Base-by-base conservation (phyloP, 2,329 filamentous ascomycete genomes). In the Rhynchosporium secalis region DNA sequence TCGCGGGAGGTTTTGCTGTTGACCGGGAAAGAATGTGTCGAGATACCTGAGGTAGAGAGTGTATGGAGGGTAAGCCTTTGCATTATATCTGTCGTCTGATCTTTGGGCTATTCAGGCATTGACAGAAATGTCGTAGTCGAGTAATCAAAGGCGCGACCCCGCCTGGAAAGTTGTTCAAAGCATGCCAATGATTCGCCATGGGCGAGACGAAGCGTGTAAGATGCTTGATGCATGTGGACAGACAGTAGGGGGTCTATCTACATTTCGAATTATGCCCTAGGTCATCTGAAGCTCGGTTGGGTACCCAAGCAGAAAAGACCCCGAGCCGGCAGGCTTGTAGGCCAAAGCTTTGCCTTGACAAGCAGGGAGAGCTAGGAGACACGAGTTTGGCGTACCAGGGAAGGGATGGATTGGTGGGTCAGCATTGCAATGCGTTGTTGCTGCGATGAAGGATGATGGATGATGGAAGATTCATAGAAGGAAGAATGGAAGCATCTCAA, bases 151-250 rank as follows among this genome's bases (percentile, higher is more conserved):
- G 65, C 63, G 64, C 64, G 62, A 68, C 66, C 67, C 61, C 62
- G 75, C 76, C 75, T 76, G 77, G 72, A 75, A 73, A 75, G 74
- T 76, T 69, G 73, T 74, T 76, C 75, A 76, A 81, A 80, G 78
- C 79, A 79, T 73, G 74, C 73, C 75, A 75, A 75, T 74, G 75
- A 79, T 77, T 78, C 76, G 75, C 76, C 76, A 77, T 78, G 76
- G 77, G 74, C 77, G 76, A 80, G 78, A 81, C 77, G 70, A 73
- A 74, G 77, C 76, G 75, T 73, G 79, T 80, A 46, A 48, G 46
- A 46, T 49, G 36, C 26, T 56, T 66, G 65, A 70, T 68, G 67
- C 67, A 64, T 69, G 64, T 67, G 65, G 65, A 57, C 59, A 63
- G 62, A 64, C 47, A 66, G 56, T 65, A 67, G 56, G 51, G 65